Percentiles rank a stretch among this genome's conserved stretches.
Evolutionary conservation across 78 protist genomes (phyloP).

Genomic region (Emiliania huxleyi): DNA sequence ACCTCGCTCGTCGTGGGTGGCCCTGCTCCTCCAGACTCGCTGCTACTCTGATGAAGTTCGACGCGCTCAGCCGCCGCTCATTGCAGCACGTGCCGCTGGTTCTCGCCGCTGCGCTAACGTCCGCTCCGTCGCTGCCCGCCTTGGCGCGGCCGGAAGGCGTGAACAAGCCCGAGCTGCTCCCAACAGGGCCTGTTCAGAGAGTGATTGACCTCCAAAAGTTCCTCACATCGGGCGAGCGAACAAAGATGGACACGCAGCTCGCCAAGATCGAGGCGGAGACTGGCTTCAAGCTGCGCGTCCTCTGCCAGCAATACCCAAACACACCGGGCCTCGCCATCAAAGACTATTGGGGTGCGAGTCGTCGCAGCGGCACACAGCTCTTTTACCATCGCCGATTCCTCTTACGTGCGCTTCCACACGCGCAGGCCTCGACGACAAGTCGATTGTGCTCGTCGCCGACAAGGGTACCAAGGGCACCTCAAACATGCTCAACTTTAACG

Average conservation of each 20-base stretch:
- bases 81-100: background rate
- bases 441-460: background rate
- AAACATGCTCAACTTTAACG: slow-evolving; percentile 14
- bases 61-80: too few species aligned
- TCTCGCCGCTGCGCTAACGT: background rate
- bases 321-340: slow-evolving; percentile 19
- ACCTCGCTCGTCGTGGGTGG: too few species aligned
- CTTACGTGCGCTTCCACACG: too few species aligned
- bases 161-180: slow-evolving; percentile 17
- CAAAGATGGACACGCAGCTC: background rate
- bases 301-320: background rate
- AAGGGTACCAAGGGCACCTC: background rate
- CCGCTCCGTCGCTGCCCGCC: background rate
- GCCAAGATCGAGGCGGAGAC: background rate
- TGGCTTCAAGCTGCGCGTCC: background rate
- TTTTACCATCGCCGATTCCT: too few species aligned
- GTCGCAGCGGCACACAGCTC: too few species aligned
- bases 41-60: too few species aligned
- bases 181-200: background rate
- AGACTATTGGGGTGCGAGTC: slow-evolving; percentile 12
- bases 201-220: background rate
- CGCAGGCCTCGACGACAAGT: background rate
- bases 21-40: too few species aligned
- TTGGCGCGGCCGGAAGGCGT: slow-evolving; percentile 14
- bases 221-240: background rate